phyloP scores from a whole-genome alignment of 2,329 filamentous ascomycete genomes.

The Diaporthe amygdali region DNA sequence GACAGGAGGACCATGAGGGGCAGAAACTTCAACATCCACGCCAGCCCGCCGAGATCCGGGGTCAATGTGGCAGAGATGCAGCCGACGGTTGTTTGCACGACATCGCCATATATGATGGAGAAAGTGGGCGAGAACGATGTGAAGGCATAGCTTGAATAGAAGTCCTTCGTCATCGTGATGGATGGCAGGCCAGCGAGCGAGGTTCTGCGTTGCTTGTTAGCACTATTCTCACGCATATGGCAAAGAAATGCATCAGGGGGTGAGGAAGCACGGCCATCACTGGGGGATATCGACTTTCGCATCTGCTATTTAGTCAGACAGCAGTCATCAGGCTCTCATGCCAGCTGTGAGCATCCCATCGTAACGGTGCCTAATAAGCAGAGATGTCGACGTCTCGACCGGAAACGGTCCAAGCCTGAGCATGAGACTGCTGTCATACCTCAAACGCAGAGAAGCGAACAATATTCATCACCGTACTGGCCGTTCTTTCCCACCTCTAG shows the following conservation, averaged over 20 bases:
- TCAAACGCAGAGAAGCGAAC: background rate
- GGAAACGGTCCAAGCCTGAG: background rate
- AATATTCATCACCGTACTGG: background rate
- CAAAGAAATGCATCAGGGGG: background rate
- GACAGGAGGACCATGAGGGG: conserved; percentile 80
- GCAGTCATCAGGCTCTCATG: background rate
- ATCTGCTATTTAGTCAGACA: background rate
- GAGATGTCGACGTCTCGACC: conserved; percentile 21
- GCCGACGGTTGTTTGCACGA: conserved; percentile 66
- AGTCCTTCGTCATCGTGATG: conserved; percentile 75
- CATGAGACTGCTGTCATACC: conserved; percentile 8
- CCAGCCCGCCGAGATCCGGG: conserved; percentile 76
- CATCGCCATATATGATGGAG: conserved; percentile 76
- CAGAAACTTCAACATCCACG: conserved; percentile 74
- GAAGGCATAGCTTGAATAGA: conserved; percentile 85
- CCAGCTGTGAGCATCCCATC: background rate
- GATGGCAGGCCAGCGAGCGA: conserved; percentile 64
- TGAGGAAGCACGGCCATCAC: background rate
- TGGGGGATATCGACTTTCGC: background rate
- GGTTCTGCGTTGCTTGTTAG: background rate
- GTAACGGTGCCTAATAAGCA: background rate
- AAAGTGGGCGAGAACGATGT: conserved; percentile 79
- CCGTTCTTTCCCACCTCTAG: background rate
- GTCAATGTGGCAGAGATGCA: conserved; percentile 86
- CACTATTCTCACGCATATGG: background rate